Conservation (phyloP, 805 yeast species). For the Yamadazyma phyllophila region DNA sequence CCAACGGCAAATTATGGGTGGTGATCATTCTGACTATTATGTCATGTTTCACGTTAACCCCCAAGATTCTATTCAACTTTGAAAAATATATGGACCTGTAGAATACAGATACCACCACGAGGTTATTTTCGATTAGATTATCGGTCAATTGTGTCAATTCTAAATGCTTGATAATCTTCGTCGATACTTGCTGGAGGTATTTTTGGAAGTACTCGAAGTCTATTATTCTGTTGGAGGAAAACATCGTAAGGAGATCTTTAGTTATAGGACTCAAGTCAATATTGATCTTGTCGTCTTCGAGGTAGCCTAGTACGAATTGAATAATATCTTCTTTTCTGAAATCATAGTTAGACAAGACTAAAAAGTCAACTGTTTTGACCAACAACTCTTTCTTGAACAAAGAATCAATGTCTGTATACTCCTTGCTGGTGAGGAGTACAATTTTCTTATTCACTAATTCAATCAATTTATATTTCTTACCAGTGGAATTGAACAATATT, state of each 20-base stretch:
- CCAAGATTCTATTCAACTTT: slow-evolving; percentile 18
- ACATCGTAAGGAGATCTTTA: slow-evolving; percentile 5
- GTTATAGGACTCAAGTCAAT: slow-evolving; percentile 4
- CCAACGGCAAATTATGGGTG: slow-evolving; percentile 27
- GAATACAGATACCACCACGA: slow-evolving; percentile 28
- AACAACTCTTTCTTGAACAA: slow-evolving; percentile 15
- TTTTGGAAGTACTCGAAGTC: slow-evolving; percentile 15
- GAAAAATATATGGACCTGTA: slow-evolving; percentile 24
- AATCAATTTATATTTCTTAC: slow-evolving; percentile 16
- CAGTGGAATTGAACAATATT: slow-evolving; percentile 17
- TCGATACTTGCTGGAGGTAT: slow-evolving; percentile 9
- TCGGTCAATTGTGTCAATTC: slow-evolving; percentile 14
- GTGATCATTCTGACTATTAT: slow-evolving; percentile 35
- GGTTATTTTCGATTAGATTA: slow-evolving; percentile 31
- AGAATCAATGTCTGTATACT: not conserved
- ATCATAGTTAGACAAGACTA: slow-evolving; percentile 32
- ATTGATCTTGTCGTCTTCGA: not conserved
- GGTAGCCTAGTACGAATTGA: slow-evolving; percentile 11
- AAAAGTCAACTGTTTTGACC: slow-evolving; percentile 29
- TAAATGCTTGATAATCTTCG: slow-evolving; percentile 12
- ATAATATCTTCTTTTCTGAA: slow-evolving; percentile 28
- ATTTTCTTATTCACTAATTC: slow-evolving; percentile 35
- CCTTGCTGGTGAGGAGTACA: slow-evolving; percentile 17
- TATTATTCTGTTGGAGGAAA: slow-evolving; percentile 14
- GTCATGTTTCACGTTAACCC: slow-evolving; percentile 21